Evolutionary conservation across 306 rosid genomes (phyloP).

Genomic region (Pterocarpus santalinus): DNA sequence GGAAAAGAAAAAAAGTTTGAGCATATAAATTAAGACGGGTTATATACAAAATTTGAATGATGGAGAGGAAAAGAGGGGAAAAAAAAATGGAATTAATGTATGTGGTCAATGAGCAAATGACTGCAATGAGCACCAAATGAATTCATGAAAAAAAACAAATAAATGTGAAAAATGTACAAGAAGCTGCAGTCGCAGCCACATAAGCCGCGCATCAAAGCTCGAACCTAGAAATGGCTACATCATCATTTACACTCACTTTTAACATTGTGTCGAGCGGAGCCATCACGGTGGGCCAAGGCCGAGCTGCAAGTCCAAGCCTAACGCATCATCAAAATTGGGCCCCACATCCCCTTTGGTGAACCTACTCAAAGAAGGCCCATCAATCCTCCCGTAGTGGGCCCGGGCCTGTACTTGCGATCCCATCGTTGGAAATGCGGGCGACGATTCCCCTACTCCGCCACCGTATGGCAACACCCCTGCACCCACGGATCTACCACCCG

Average conservation of each 20-base stretch:
- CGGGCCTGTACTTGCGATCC: slow-evolving; percentile 61
- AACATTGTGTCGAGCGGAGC: slow-evolving; percentile 29
- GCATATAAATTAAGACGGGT: not conserved
- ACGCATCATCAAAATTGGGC: slow-evolving; percentile 74
- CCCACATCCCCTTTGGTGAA: slow-evolving; percentile 69
- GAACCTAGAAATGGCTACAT: slow-evolving; percentile 29
- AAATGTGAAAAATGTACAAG: slow-evolving; percentile 62
- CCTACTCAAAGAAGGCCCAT: slow-evolving; percentile 76
- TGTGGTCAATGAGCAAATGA: slow-evolving; percentile 17
- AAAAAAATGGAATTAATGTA: not conserved
- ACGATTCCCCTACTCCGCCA: slow-evolving; percentile 58
- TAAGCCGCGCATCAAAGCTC: not conserved
- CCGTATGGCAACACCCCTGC: slow-evolving; percentile 56
- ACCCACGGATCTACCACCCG: not conserved
- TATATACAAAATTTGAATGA: slow-evolving; percentile 13
- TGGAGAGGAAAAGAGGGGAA: not conserved
- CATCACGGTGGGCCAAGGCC: slow-evolving; percentile 78
- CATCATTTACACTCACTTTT: slow-evolving; percentile 4
- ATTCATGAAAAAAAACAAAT: slow-evolving; percentile 48
- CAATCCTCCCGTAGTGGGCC: slow-evolving; percentile 60
- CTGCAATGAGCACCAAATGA: slow-evolving; percentile 34
- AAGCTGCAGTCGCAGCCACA: slow-evolving; percentile 23
- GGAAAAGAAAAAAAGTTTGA: not conserved
- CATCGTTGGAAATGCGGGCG: slow-evolving; percentile 59
- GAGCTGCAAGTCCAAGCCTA: slow-evolving; percentile 88